A percentile compares a stretch with the other conserved stretches of the same genome.
phyloP scores from a whole-genome alignment of 371 early-diverging fungal species.

The Gilbertella persicaria region DNA sequence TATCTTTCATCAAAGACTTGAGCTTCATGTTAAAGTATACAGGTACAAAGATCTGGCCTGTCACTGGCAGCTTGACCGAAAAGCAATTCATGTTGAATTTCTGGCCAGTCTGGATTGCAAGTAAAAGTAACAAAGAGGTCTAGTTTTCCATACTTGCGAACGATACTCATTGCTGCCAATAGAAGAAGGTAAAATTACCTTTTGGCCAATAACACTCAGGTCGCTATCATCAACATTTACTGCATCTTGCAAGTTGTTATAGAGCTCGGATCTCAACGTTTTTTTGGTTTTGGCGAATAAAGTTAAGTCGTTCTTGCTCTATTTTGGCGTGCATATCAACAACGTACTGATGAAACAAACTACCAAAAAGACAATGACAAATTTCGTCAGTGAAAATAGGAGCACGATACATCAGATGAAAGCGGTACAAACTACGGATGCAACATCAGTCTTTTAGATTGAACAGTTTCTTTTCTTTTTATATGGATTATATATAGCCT shows the following conservation, averaged over 20 bases:
- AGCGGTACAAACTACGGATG: too few relatives aligned
- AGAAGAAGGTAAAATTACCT: conserved; percentile 1
- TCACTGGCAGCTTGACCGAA: conserved; percentile 16
- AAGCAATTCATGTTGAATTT: conserved; percentile 19
- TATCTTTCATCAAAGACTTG: conserved; percentile 10
- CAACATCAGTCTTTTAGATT: too few relatives aligned
- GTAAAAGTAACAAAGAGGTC: conserved; percentile 42
- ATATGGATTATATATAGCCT: too few relatives aligned
- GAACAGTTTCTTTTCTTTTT: too few relatives aligned
- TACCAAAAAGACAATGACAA: too few relatives aligned
- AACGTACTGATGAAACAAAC: neutral
- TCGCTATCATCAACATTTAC: neutral
- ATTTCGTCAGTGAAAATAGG: too few relatives aligned
- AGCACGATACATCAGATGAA: too few relatives aligned
- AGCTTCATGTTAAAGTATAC: conserved; percentile 31
- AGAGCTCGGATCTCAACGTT: neutral
- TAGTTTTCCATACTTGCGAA: conserved; percentile 21
- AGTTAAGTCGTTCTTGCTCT: neutral
- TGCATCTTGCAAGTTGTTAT: neutral
- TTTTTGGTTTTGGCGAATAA: neutral
- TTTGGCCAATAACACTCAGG: neutral
- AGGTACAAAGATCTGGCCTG: conserved; percentile 16
- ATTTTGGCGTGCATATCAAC: neutral
- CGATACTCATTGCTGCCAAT: conserved; percentile 21
- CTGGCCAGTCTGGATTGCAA: conserved; percentile 33